A percentile compares a stretch with the other conserved stretches of the same genome.
phyloP scores from a whole-genome alignment of 1,284 basidiomycete genomes.

The Cystobasidium slooffiae region DNA sequence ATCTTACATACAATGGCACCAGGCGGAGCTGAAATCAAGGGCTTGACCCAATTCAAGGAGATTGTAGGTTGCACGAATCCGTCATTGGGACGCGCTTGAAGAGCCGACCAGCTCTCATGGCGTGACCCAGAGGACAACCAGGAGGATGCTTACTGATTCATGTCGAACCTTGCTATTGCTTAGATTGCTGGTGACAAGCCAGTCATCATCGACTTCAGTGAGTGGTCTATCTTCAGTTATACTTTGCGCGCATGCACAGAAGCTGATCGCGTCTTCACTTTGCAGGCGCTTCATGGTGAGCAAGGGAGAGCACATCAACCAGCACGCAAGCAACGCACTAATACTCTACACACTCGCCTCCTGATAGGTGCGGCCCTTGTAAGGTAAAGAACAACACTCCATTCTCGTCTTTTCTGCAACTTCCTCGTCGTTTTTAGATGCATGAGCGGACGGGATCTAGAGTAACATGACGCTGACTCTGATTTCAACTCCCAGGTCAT shows the following conservation, averaged over 20 bases:
- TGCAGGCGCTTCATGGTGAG: constrained; percentile 41
- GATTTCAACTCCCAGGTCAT: constrained; percentile 23
- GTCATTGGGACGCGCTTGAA: constrained; percentile 1
- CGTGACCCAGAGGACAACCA: background rate
- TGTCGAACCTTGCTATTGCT: background rate
- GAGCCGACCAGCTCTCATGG: background rate
- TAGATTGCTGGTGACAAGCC: constrained; percentile 41
- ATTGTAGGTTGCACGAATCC: constrained; percentile 15
- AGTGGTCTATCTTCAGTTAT: background rate
- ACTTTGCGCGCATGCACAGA: background rate
- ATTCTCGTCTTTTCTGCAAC: background rate
- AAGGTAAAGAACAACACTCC: constrained; percentile 12
- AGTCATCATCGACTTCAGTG: constrained; percentile 44
- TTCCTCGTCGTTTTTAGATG: background rate
- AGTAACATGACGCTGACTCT: background rate
- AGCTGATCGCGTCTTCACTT: constrained; percentile 5
- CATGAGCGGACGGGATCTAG: background rate
- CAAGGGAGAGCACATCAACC: background rate
- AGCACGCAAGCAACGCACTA: background rate
- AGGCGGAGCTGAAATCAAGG: constrained; percentile 26
- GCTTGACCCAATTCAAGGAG: constrained; percentile 37
- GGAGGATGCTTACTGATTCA: background rate
- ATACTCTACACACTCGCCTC: background rate
- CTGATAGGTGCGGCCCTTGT: constrained; percentile 38
- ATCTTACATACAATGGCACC: constrained; percentile 20